Percentiles rank a stretch among this genome's conserved stretches.
Conservation (phyloP, 2,329 filamentous ascomycete genomes). For the Diaporthe sp. region DNA sequence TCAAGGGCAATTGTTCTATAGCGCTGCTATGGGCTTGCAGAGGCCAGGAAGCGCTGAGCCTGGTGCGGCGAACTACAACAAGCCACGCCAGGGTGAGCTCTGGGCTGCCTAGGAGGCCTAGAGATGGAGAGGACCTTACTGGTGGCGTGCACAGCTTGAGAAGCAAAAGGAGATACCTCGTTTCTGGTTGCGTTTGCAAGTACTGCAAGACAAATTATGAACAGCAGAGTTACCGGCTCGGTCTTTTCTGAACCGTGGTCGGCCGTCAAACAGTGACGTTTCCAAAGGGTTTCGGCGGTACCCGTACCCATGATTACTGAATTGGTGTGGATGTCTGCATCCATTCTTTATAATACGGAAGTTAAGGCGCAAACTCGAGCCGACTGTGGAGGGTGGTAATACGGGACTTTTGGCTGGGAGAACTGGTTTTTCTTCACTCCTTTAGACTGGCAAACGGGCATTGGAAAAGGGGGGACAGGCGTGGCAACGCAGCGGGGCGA, state of each 20-base stretch:
- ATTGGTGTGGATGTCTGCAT: constrained; percentile 18
- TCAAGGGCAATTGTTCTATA: constrained; percentile 78
- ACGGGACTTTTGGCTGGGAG: constrained; percentile 4
- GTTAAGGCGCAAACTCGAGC: constrained; percentile 28
- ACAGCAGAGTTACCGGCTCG: constrained; percentile 5
- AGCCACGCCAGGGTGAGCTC: constrained; percentile 68
- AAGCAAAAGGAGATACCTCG: neutral
- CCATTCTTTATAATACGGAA: constrained; percentile 27
- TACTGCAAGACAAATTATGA: constrained; percentile 2
- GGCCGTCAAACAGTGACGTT: constrained; percentile 20
- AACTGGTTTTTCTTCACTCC: constrained; percentile 32
- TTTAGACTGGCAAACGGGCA: constrained; percentile 35
- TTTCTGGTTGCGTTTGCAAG: neutral
- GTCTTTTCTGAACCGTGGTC: neutral
- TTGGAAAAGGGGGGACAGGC: constrained; percentile 19
- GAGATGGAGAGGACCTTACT: neutral
- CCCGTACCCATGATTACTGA: neutral
- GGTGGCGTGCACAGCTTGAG: neutral
- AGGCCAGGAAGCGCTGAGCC: constrained; percentile 83
- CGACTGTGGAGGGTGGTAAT: constrained; percentile 21
- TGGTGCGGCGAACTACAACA: constrained; percentile 69
- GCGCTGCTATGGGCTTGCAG: constrained; percentile 72
- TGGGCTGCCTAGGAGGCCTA: constrained; percentile 56
- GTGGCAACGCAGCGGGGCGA: constrained; percentile 21
- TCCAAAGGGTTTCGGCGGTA: neutral